phyloP scores from a whole-genome alignment of 495 filamentous ascomycete genomes.

The Hypoxylon fuscum region DNA sequence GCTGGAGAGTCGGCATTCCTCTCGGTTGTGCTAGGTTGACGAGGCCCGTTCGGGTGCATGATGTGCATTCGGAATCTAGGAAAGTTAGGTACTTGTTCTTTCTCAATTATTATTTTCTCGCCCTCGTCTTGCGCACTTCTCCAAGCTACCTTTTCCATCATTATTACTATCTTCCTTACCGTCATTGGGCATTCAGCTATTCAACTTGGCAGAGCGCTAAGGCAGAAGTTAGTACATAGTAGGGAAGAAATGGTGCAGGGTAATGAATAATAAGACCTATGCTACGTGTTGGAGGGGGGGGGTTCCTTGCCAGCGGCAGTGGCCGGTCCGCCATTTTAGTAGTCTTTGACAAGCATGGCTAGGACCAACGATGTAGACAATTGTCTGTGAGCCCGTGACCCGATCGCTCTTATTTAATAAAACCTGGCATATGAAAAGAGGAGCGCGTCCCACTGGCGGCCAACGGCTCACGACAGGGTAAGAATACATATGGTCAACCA shows the following conservation, averaged over 20 bases:
- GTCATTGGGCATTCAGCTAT: slow-evolving; percentile 30
- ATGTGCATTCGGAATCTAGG: slow-evolving; percentile 43
- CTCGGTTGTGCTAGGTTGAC: slow-evolving; percentile 36
- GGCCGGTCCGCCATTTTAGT: slow-evolving; percentile 41
- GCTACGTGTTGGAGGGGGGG: slow-evolving; percentile 25
- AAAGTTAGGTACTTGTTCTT: slow-evolving; percentile 16
- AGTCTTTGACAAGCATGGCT: slow-evolving; percentile 32
- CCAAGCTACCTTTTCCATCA: slow-evolving; percentile 5
- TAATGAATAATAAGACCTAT: slow-evolving; percentile 22
- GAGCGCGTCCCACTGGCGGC: slow-evolving; percentile 37
- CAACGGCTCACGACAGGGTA: slow-evolving; percentile 41
- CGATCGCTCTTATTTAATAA: slow-evolving; percentile 40
- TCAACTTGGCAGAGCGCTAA: slow-evolving; percentile 27
- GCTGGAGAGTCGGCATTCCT: slow-evolving; percentile 40
- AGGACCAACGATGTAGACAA: slow-evolving; percentile 34
- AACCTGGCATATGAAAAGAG: slow-evolving; percentile 45
- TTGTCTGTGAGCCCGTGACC: slow-evolving; percentile 37
- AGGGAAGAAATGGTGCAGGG: slow-evolving; percentile 25
- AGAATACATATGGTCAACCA: slow-evolving; percentile 38
- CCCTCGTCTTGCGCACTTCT: slow-evolving; percentile 10
- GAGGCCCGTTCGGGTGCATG: slow-evolving; percentile 41
- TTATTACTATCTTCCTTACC: slow-evolving; percentile 8
- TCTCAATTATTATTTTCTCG: slow-evolving; percentile 6
- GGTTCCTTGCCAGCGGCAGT: slow-evolving; percentile 35
- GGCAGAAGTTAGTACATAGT: background rate